Base-by-base conservation (phyloP, 106 monocot genomes). In the Allium fistulosum region DNA sequence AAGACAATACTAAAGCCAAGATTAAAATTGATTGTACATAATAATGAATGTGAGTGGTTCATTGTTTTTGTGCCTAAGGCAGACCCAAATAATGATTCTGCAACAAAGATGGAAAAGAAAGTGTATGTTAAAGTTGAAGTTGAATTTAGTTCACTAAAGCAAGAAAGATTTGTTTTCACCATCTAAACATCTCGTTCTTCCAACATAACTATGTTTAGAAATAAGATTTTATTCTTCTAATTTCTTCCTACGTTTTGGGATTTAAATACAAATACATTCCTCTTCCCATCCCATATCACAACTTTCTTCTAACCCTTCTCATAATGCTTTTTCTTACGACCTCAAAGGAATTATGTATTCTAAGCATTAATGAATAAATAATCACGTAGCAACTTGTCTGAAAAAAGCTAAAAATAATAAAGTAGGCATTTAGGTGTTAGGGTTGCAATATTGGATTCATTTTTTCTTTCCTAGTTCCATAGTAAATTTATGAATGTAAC, bases 1-100 rank as follows among this genome's bases (percentile, higher is more conserved):
- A 99, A 88, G 83, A 99, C 88, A 47, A 99, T 99, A 81, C 51
- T 99, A 62, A 99, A 92, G 69, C 97, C 97, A 49, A 72, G 97
- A 51, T 70, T 99, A 51, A 99, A 92, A 77, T 74, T 99, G 48
- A 88, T 99, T 64, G 84, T 92, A 67, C 97, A 99, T 78, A 99
- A 99, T 87, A 92, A 99, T 76, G 97, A 99, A 15, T 78, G 79
- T 18, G 97, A 99, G 56, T 99, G 89, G 92, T 92, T 99, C 68
- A 90, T 99, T 71, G 90, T 99, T 17, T 99, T 87, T 83, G 89
- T 99, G 57, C 92, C 97, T 26, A 99, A 83, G 80, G 89, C 83
- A 80, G 81, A 81, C 60, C 92, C 92, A 47, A 81, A 72, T 65
- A 89, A 92, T 81, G 97, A 99, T 48, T 82, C 80, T 74, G 92